Evolutionary conservation across 176 grass and related monocot species (phyloP), one percentile per base, ranked within the genome.

Genomic region (Aegilops tauschii): DNA sequence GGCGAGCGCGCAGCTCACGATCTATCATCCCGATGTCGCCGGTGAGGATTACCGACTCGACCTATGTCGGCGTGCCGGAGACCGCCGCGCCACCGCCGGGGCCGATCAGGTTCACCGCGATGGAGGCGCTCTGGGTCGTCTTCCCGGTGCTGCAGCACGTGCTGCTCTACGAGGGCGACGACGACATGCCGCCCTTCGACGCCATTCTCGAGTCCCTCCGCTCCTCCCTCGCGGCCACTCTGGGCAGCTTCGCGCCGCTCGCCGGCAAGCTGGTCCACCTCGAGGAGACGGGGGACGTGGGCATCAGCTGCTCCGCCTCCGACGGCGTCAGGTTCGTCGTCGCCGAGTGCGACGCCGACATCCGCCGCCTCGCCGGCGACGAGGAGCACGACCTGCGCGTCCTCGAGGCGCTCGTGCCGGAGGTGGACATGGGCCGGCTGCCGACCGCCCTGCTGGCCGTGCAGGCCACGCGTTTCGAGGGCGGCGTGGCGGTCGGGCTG

Each of bases 341-440:
- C 13, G 92, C 89, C 0, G 89, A 91, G 67, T 94, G 82, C 23
- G 83, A 71, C 67, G 83, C 70, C 7, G 88, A 91, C 73, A 79
- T 80, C 17, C 36, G 40, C 28, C 73, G 50, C 4, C 92, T 93
- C 8, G 79, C 58, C 0, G 37, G 59, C 17, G 74, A 86, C 71
- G 85, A 84, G 72, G 85, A 61, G 67, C 83, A 83, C 29, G 88
- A 95, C 82, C 23, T 86, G 44, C 65, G 14, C 4, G 35, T 76
- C 21, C 66, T 92, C 8, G 72, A 61, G 64, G 54, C 20, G 61
- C 85, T 92, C 61, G 85, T 92, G 28, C 93, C 90, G 2, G 80
- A 86, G 76, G 16, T 84, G 49, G 84, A 85, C 58, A 84, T 84
- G 86, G 8, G 17, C 29, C 10, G 29, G 61, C 50, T 95, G 40